Evolutionary conservation across 768 basidiomycete genomes (phyloP).

Genomic region (Dendrothele bispora): DNA sequence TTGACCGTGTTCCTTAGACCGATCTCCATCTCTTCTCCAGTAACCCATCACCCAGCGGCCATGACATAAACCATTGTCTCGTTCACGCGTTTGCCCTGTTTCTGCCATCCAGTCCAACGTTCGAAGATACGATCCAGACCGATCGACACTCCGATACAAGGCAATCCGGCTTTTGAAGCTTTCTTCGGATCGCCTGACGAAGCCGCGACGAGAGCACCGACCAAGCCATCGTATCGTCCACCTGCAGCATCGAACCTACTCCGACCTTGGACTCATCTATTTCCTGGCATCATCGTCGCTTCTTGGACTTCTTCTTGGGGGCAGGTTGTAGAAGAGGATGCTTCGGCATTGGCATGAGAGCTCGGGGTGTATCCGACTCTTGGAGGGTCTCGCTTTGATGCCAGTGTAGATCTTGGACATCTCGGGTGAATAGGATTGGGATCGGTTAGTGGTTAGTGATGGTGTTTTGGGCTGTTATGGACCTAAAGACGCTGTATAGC

Average conservation of each 20-base stretch:
- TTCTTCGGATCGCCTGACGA: constrained; percentile 76
- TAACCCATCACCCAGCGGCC: constrained; percentile 85
- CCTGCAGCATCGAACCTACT: constrained; percentile 99
- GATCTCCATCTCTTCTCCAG: constrained; percentile 81
- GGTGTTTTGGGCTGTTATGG: constrained; percentile 56
- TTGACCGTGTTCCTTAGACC: constrained; percentile 85
- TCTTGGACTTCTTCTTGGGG: constrained; percentile 11
- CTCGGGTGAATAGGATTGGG: too few species aligned
- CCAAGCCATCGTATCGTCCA: constrained; percentile 94
- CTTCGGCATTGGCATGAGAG: constrained; percentile 46
- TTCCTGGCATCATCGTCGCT: constrained; percentile 74
- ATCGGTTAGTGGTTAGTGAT: too few species aligned
- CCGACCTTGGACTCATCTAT: constrained; percentile 92
- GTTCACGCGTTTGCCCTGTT: constrained; percentile 79
- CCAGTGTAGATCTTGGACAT: constrained; percentile 92
- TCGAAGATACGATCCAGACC: constrained; percentile 94
- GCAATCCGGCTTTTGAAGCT: constrained; percentile 52
- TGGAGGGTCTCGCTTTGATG: constrained; percentile 94
- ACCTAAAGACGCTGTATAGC: constrained; percentile 79
- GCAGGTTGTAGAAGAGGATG: too few species aligned
- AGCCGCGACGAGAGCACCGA: constrained; percentile 85
- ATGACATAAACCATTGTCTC: constrained; percentile 94
- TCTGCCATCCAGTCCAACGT: constrained; percentile 84
- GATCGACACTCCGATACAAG: constrained; percentile 91
- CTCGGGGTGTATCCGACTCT: constrained; percentile 91